A percentile compares a stretch with the other conserved stretches of the same genome.
These are phyloP conservation scores for Singerocomus inundabilis DNA, from an alignment of 1,284 basidiomycete species.

Conservation along the genomic window DNA sequence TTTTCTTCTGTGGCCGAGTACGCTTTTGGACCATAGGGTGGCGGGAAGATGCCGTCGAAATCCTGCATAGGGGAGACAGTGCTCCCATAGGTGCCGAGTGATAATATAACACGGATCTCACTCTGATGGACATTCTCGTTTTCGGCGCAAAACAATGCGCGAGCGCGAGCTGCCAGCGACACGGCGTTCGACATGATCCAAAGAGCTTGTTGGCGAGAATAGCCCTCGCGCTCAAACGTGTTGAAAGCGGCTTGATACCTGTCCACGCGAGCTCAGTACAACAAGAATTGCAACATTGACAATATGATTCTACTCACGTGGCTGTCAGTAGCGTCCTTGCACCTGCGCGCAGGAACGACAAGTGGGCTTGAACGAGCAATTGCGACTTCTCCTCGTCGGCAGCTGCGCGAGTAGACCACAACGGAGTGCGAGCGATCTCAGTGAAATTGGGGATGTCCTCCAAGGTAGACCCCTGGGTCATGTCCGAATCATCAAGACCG, in stretches of 20 bases:
- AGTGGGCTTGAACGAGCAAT: conserved; percentile 55
- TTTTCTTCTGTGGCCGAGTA: conserved; percentile 36
- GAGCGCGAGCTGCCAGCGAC: conserved; percentile 49
- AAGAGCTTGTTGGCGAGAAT: conserved; percentile 43
- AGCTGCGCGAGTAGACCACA: conserved; percentile 70
- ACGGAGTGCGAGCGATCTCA: conserved; percentile 50
- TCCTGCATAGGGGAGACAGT: conserved; percentile 68
- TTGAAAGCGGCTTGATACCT: conserved; percentile 66
- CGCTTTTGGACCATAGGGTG: conserved; percentile 64
- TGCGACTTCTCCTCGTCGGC: conserved; percentile 45
- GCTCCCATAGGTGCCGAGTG: conserved; percentile 75
- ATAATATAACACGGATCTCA: conserved; percentile 55
- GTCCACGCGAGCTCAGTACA: background rate
- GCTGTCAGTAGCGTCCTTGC: conserved; percentile 59
- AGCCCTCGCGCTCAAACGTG: conserved; percentile 56
- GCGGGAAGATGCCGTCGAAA: conserved; percentile 72
- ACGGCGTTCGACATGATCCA: conserved; percentile 57
- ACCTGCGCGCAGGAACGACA: conserved; percentile 58
- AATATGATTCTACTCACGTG: conserved; percentile 45
- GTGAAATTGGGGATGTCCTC: conserved; percentile 51
- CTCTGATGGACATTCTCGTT: conserved; percentile 10
- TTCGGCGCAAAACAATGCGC: conserved; percentile 35
- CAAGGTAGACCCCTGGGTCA: conserved; percentile 61
- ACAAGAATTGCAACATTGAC: background rate
- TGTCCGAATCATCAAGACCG: background rate